Evolutionary conservation across 2,329 filamentous ascomycete genomes (phyloP), one percentile per base, ranked within the genome.

Genomic region (Aspergillus sp.): DNA sequence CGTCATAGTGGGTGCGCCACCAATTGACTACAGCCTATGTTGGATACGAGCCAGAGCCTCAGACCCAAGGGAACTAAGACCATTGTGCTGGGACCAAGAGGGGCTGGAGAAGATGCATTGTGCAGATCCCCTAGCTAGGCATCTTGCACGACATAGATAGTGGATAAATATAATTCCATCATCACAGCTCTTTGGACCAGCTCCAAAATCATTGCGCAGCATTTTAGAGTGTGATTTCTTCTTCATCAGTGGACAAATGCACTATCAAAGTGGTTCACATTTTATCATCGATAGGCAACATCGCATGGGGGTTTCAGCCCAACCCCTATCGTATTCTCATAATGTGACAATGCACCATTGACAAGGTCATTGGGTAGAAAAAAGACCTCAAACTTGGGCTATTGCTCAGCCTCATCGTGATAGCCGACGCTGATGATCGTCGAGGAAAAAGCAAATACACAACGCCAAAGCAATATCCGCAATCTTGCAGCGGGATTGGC

Each of bases 1-100:
- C 32, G 32, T 13, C 32, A 36, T 36, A 47, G 53, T 55, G 53
- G 53, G 53, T 55, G 53, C 53, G 25, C 17, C 39, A 44, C 25
- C 53, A 55, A 30, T 15, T 54, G 39, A 21, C 39, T 10, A 44
- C 39, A 1, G 30, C 53, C 17, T 55, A 55, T 55, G 38, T 42
- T 30, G 53, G 53, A 11, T 55, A 55, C 25, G 39, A 19, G 6
- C 36, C 36, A n/a, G 23, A 47, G 39, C 23, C 25, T 11, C 19
- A 17, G 23, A 25, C 7, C 8, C 38, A 44, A 21, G 6, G 42
- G 11, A 25, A n/a, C 19, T 55, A 41, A 38, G n/a, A 17, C 25
- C 13, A 49, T 49, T 3, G 32, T 13, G 32, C 32, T 15, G 32
- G 32, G 32, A 36, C 3, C 13, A 4, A 25, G 4, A 49, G 11